phyloP scores from a whole-genome alignment of 106 monocot species.

The Dioscorea alata region DNA sequence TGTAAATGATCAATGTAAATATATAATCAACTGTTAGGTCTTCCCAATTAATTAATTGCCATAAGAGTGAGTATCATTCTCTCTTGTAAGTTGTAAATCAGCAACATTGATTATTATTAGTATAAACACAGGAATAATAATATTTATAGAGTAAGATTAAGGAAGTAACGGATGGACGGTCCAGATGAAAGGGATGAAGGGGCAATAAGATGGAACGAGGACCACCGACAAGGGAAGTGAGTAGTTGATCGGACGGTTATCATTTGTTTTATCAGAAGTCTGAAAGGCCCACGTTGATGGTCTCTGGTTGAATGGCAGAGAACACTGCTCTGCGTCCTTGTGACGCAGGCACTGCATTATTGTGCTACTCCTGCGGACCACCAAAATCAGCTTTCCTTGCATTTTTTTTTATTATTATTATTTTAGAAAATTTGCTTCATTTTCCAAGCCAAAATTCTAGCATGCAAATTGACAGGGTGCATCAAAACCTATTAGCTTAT shows the following conservation, averaged over 20 bases:
- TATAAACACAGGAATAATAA: neutral
- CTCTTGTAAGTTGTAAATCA: neutral
- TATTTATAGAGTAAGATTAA: neutral
- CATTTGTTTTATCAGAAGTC: neutral
- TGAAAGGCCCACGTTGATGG: neutral
- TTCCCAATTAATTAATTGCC: neutral
- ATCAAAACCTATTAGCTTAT: too few relatives aligned
- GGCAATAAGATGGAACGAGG: neutral
- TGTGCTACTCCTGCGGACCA: slow-evolving; percentile 4
- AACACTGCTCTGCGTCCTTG: neutral
- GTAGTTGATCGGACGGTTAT: neutral
- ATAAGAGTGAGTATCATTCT: neutral
- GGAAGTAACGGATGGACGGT: neutral
- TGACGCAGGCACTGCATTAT: neutral
- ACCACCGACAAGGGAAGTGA: neutral
- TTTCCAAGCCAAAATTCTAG: too few relatives aligned
- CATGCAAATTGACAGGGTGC: too few relatives aligned
- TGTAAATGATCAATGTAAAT: neutral
- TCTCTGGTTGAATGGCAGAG: too few relatives aligned
- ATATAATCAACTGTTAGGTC: neutral
- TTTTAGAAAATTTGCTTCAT: too few relatives aligned
- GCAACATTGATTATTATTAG: too few relatives aligned
- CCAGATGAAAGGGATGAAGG: neutral
- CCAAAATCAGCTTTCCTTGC: neutral
- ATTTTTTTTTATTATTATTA: too few relatives aligned